These are phyloP conservation scores for Casuarina cunninghamiana DNA, from an alignment of 306 rosid genomes.

Conservation along the genomic window DNA sequence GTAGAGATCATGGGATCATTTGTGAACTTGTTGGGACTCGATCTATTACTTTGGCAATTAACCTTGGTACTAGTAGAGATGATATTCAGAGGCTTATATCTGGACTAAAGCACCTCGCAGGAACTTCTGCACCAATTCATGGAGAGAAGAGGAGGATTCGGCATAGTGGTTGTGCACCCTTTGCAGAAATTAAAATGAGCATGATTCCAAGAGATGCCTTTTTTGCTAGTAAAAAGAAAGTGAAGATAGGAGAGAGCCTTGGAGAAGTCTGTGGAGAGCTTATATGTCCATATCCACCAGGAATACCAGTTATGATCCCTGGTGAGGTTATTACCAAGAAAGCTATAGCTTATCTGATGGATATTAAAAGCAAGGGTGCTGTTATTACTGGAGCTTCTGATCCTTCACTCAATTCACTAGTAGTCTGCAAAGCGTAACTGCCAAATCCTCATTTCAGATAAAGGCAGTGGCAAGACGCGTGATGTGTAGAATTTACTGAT, in stretches of 20 bases:
- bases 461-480: background rate
- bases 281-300: slow-evolving; percentile 83
- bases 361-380: slow-evolving; percentile 59
- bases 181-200: slow-evolving; percentile 45
- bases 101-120: slow-evolving; percentile 57
- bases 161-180: slow-evolving; percentile 32
- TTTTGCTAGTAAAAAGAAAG: slow-evolving; percentile 61
- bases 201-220: slow-evolving; percentile 89
- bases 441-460: background rate
- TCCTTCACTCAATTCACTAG: slow-evolving; percentile 59
- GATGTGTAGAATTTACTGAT: background rate
- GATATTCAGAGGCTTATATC: slow-evolving; percentile 63
- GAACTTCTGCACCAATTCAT: slow-evolving; percentile 25
- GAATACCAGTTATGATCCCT: slow-evolving; percentile 74
- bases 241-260: slow-evolving; percentile 46
- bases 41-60: slow-evolving; percentile 66
- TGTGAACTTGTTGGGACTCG: slow-evolving; percentile 78
- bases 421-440: slow-evolving; percentile 53
- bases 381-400: slow-evolving; percentile 73
- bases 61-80: slow-evolving; percentile 67
- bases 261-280: slow-evolving; percentile 84
- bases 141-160: slow-evolving; percentile 28
- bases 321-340: slow-evolving; percentile 68
- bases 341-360: slow-evolving; percentile 61
- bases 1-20: slow-evolving; percentile 51